phyloP scores from a whole-genome alignment of 1,139 yeast species.

The Blastobotrys apis region DNA sequence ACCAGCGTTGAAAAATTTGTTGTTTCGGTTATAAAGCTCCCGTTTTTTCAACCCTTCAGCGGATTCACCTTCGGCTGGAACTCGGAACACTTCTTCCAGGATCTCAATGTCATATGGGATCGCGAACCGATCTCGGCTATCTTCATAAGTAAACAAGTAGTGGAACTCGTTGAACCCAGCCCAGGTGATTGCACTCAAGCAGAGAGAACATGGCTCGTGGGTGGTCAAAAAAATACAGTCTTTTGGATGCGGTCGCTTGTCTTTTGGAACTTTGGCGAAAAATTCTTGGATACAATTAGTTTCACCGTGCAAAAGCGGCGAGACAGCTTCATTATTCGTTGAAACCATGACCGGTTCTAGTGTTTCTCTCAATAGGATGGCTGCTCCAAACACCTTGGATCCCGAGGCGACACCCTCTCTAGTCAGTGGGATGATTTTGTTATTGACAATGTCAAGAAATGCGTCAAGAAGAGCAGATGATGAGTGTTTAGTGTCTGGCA shows the following conservation, averaged over 20 bases:
- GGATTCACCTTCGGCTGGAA: conserved; percentile 17
- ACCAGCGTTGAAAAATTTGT: conserved; percentile 17
- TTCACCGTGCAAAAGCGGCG: conserved; percentile 26
- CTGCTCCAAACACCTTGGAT: conserved; percentile 25
- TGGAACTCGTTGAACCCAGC: conserved; percentile 25
- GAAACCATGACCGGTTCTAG: conserved; percentile 20
- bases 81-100: conserved; percentile 20
- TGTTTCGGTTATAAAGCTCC: conserved; percentile 21
- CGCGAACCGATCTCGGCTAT: conserved; percentile 20
- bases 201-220: conserved; percentile 27
- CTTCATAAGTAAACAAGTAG: conserved; percentile 25
- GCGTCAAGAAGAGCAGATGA: not conserved
- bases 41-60: conserved; percentile 11
- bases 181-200: conserved; percentile 26
- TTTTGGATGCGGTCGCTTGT: conserved; percentile 17
- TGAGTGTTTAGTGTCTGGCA: not conserved
- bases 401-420: conserved; percentile 19
- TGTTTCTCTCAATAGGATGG: conserved; percentile 20
- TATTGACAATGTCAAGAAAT: conserved; percentile 1
- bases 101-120: conserved; percentile 24
- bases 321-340: conserved; percentile 20
- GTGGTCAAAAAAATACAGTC: conserved; percentile 24
- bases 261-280: conserved; percentile 17
- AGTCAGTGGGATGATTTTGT: conserved; percentile 21
- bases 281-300: conserved; percentile 22